phyloP scores from a whole-genome alignment of 345 rosid species.

The Lenwebbia sp. region DNA sequence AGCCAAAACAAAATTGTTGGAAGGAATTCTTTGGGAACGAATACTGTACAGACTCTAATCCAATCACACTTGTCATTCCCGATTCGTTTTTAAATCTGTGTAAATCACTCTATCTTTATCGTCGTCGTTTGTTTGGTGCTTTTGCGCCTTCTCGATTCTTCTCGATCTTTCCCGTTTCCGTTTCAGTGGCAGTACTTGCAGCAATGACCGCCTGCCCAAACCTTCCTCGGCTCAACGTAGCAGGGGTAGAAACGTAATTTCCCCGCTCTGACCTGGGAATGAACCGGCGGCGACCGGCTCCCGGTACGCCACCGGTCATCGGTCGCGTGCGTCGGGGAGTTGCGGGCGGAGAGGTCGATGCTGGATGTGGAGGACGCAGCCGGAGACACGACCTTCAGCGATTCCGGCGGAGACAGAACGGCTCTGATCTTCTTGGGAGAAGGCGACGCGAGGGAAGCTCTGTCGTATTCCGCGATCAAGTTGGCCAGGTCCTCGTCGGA shows the following conservation, averaged over 20 bases:
- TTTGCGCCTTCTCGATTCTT: neutral
- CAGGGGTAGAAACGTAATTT: conserved; percentile 9
- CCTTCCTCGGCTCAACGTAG: conserved; percentile 7
- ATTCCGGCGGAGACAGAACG: conserved; percentile 28
- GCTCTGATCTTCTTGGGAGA: conserved; percentile 32
- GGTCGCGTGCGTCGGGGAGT: neutral
- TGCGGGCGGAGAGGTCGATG: conserved; percentile 10
- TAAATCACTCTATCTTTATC: neutral
- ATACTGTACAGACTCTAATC: neutral
- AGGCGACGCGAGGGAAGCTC: conserved; percentile 7
- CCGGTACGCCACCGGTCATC: conserved; percentile 1
- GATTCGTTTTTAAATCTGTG: neutral
- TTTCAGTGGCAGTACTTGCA: conserved; percentile 12
- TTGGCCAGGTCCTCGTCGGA: conserved; percentile 64
- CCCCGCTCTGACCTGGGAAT: conserved; percentile 3
- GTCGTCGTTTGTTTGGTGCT: neutral
- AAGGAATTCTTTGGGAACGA: neutral
- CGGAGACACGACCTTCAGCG: conserved; percentile 39
- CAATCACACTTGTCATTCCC: neutral
- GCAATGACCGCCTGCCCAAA: conserved; percentile 2
- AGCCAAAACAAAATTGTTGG: neutral
- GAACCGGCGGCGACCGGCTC: conserved; percentile 5
- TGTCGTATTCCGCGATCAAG: conserved; percentile 39
- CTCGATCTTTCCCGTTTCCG: conserved; percentile 1
- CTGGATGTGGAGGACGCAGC: conserved; percentile 27